phyloP scores from a whole-genome alignment of 306 rosid genomes.

The Castanea sativa region DNA sequence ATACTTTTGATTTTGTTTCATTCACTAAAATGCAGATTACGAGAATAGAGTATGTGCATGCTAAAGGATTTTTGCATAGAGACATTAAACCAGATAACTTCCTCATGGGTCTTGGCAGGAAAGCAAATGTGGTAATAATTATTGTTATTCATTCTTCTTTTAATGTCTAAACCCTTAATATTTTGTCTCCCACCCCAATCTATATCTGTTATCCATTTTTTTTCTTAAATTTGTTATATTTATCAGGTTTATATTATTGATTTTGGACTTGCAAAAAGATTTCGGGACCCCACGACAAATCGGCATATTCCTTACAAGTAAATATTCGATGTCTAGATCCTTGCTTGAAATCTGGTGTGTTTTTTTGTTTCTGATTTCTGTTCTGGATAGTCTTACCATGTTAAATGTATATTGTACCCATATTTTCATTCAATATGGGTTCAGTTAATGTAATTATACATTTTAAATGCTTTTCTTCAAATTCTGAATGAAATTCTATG shows the following conservation, averaged over 20 bases:
- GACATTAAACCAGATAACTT: constrained; percentile 98
- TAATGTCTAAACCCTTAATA: constrained; percentile 3
- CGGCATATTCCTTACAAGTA: constrained; percentile 85
- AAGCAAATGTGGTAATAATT: constrained; percentile 75
- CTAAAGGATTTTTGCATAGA: constrained; percentile 85
- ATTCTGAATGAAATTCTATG: neutral
- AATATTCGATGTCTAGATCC: neutral
- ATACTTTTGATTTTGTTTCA: constrained; percentile 7
- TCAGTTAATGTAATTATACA: neutral
- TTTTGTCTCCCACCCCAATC: constrained; percentile 17
- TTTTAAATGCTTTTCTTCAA: constrained; percentile 2
- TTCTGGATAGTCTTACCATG: constrained; percentile 14
- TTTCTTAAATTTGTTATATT: constrained; percentile 20
- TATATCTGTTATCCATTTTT: neutral
- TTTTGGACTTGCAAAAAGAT: constrained; percentile 86
- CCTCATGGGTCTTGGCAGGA: constrained; percentile 95
- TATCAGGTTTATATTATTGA: constrained; percentile 73
- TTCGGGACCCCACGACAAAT: constrained; percentile 56
- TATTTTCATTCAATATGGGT: constrained; percentile 1
- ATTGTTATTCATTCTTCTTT: constrained; percentile 10
- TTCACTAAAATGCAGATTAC: constrained; percentile 48
- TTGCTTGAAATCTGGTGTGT: neutral
- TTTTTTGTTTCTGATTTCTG: constrained; percentile 10
- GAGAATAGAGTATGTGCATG: constrained; percentile 60
- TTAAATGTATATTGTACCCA: neutral